phyloP scores from a whole-genome alignment of 139 green algal species.

The Auxenochlorella pyrenoidosa region DNA sequence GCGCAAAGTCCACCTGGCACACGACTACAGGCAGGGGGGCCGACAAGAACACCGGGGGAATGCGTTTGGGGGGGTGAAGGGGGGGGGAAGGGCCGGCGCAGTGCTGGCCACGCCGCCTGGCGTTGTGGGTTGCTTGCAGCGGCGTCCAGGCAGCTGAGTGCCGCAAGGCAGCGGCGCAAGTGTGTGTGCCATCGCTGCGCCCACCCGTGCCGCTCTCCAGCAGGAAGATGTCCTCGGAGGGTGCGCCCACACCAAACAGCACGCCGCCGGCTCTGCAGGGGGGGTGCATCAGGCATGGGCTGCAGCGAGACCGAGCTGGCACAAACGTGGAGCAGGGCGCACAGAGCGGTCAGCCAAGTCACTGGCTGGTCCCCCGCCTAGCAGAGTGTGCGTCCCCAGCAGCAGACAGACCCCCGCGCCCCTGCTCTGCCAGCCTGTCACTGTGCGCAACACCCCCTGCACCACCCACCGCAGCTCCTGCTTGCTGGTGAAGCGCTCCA shows the following conservation, averaged over 20 bases:
- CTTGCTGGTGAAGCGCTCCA: conserved; percentile 6
- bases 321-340: too few relatives aligned
- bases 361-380: not conserved
- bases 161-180: too few relatives aligned
- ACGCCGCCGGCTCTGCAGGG: conserved; percentile 2
- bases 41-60: not conserved
- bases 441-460: not conserved
- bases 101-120: too few relatives aligned
- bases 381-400: too few relatives aligned
- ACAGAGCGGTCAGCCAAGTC: too few relatives aligned
- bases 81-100: too few relatives aligned
- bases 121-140: too few relatives aligned
- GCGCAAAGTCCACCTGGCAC: conserved; percentile 11
- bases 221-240: conserved; percentile 55
- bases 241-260: conserved; percentile 55
- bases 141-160: too few relatives aligned
- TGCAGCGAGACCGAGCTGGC: too few relatives aligned
- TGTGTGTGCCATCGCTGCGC: too few relatives aligned
- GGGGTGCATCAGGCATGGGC: too few relatives aligned
- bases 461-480: conserved; percentile 3
- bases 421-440: too few relatives aligned
- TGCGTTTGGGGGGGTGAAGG: not conserved
- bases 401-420: not conserved
- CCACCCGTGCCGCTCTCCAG: conserved; percentile 44
- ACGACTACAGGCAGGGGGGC: not conserved